Base-by-base conservation (phyloP, 768 basidiomycete genomes). In the Termitomyces sp. region DNA sequence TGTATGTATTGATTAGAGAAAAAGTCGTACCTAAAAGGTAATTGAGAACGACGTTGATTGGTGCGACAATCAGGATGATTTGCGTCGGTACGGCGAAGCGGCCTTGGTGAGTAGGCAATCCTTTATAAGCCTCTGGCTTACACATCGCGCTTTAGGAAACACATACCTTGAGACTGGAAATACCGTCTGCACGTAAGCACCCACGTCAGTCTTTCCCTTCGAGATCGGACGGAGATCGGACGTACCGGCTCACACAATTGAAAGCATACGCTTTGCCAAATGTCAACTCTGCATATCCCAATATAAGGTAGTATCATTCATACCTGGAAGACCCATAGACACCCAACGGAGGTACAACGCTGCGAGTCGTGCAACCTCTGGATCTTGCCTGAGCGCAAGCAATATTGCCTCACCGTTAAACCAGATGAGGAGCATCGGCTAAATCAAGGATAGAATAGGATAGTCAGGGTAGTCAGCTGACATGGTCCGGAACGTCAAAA, bases 81-180 rank as follows among this genome's bases (percentile, higher is more conserved):
- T 88, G 85, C 0, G 95, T 96, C 0, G 97, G 96, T 3, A 94
- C 83, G 18, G 83, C 77, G 74, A 98, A 95, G 18, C 96, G 78
- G 24, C 91, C 88, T 88, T 50, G 35, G 7, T 54, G 3, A 22
- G 20, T 5, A 28, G 20, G 0, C 6, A 20, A 15, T 16, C 4
- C 12, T 20, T 4, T 1, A 33, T 45, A 42, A 46, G 16, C 15
- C n/a, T 7, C 9, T 15, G 13, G 1, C 22, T 56, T 13, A 18
- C n/a, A 45, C 12, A 20, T 56, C 13, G 44, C 28, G 9, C 16
- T 12, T 12, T 9, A 6, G 4, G 8, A 8, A n/a, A 57, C 58
- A 48, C 65, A 54, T 48, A 85, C 88, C 90, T 76, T 94, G 92
- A 15, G 90, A 92, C 71, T 94, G 92, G 67, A 94, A 90, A 71